A percentile compares a stretch with the other conserved stretches of the same genome.
Conservation (phyloP, 768 basidiomycete species). For the Pilatotrama ljubarskyi region DNA sequence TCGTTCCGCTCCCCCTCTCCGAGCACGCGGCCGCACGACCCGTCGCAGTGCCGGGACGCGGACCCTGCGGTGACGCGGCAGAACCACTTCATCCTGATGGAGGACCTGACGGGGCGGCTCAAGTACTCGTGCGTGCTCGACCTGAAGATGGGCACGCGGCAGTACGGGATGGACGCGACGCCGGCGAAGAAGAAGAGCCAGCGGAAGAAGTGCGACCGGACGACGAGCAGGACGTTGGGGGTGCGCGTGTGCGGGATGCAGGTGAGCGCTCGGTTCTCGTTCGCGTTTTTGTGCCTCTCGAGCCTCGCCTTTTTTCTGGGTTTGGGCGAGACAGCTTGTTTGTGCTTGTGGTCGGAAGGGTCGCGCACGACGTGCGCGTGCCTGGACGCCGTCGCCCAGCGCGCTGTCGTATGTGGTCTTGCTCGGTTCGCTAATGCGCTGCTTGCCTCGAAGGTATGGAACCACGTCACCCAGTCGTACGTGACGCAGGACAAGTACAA, state of each 20-base stretch:
- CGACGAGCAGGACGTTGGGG: constrained; percentile 88
- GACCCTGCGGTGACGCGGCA: constrained; percentile 63
- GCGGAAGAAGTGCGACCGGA: constrained; percentile 95
- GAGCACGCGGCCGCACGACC: constrained; percentile 18
- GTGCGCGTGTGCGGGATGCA: constrained; percentile 99
- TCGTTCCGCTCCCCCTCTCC: constrained; percentile 12
- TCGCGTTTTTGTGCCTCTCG: background rate
- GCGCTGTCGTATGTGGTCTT: background rate
- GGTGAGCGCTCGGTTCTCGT: constrained; percentile 50
- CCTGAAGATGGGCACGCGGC: constrained; percentile 99
- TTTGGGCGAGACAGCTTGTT: background rate
- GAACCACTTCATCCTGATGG: constrained; percentile 98
- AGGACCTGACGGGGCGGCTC: constrained; percentile 91
- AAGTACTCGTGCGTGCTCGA: constrained; percentile 95
- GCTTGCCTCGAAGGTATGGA: constrained; percentile 74
- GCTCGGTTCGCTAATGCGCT: constrained; percentile 14
- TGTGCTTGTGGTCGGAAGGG: constrained; percentile 11
- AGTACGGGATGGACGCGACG: constrained; percentile 96
- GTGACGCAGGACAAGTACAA: constrained; percentile 95
- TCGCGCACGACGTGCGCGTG: background rate
- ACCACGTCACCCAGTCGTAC: constrained; percentile 80
- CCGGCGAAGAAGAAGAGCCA: constrained; percentile 95
- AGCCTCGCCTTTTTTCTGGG: no score
- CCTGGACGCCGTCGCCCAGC: constrained; percentile 2
- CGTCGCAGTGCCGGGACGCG: constrained; percentile 11